These are phyloP conservation scores for Pichia insulana DNA, from an alignment of 805 yeast genomes.

Conservation along the genomic window DNA sequence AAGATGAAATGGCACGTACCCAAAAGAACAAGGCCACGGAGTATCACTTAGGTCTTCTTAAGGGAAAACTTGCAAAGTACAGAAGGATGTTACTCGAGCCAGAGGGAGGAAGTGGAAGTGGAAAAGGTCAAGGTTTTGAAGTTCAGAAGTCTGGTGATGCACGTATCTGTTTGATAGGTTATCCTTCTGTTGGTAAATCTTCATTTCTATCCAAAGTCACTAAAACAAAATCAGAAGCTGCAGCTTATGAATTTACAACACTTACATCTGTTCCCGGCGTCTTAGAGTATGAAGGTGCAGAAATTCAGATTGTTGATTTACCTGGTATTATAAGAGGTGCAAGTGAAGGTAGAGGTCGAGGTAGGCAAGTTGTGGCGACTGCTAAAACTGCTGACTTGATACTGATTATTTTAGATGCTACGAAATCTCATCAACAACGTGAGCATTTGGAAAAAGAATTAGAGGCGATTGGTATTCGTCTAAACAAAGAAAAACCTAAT, in stretches of 20 bases:
- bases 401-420: slow-evolving; percentile 91
- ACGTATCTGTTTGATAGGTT: slow-evolving; percentile 88
- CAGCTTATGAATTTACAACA: slow-evolving; percentile 92
- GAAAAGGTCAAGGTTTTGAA: slow-evolving; percentile 80
- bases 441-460: slow-evolving; percentile 79
- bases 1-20: slow-evolving; percentile 87
- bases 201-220: slow-evolving; percentile 84
- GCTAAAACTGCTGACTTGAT: slow-evolving; percentile 92
- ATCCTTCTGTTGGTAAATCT: slow-evolving; percentile 96
- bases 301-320: slow-evolving; percentile 91
- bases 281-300: slow-evolving; percentile 90
- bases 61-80: slow-evolving; percentile 89
- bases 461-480: slow-evolving; percentile 88
- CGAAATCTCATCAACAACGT: slow-evolving; percentile 86
- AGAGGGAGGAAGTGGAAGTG: slow-evolving; percentile 54
- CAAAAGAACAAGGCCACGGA: slow-evolving; percentile 98
- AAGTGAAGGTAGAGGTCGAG: slow-evolving; percentile 94
- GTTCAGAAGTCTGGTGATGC: slow-evolving; percentile 96
- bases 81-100: slow-evolving; percentile 90
- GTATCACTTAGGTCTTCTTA: slow-evolving; percentile 87
- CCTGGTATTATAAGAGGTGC: slow-evolving; percentile 98
- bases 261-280: slow-evolving; percentile 96
- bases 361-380: slow-evolving; percentile 92
- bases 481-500: slow-evolving; percentile 76
- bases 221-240: slow-evolving; percentile 89